Evolutionary conservation across 129 eudicot genomes (phyloP).

Genomic region (Kitagawia praeruptora): DNA sequence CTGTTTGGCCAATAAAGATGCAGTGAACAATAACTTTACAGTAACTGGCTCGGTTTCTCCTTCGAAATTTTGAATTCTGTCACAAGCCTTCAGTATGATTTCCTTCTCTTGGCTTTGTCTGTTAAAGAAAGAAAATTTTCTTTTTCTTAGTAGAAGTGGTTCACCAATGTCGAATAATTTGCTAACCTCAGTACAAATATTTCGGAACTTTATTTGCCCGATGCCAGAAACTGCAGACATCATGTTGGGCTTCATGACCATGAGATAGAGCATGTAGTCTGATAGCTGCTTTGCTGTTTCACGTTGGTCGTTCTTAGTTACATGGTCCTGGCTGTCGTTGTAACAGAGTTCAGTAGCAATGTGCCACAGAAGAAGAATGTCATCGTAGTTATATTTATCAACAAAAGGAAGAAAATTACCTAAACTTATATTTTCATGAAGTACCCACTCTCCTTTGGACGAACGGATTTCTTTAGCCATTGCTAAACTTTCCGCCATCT

Average conservation of each 20-base stretch:
- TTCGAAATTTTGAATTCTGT: constrained; percentile 6
- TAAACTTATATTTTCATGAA: constrained; percentile 12
- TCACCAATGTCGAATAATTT: constrained; percentile 12
- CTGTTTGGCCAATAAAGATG: constrained; percentile 42
- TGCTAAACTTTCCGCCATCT: constrained; percentile 36
- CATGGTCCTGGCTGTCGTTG: background rate
- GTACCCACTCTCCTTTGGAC: constrained; percentile 54
- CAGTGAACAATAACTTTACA: constrained; percentile 33
- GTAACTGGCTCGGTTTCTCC: constrained; percentile 30
- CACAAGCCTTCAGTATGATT: constrained; percentile 18
- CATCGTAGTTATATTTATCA: constrained; percentile 34
- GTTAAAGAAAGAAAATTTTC: background rate
- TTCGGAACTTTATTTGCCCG: constrained; percentile 42
- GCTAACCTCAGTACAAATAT: constrained; percentile 48
- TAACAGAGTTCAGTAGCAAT: constrained; percentile 56
- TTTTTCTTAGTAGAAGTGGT: background rate
- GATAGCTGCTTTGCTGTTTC: constrained; percentile 33
- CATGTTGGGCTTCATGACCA: constrained; percentile 48
- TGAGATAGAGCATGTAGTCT: constrained; percentile 62
- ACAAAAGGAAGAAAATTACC: constrained; percentile 16
- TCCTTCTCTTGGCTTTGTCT: background rate
- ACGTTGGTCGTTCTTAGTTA: background rate
- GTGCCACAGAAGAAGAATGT: constrained; percentile 57
- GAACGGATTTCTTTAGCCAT: constrained; percentile 40
- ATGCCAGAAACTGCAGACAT: constrained; percentile 60